Evolutionary conservation across 148 eudicot genomes (phyloP).

Genomic region (Cornus controversa): DNA sequence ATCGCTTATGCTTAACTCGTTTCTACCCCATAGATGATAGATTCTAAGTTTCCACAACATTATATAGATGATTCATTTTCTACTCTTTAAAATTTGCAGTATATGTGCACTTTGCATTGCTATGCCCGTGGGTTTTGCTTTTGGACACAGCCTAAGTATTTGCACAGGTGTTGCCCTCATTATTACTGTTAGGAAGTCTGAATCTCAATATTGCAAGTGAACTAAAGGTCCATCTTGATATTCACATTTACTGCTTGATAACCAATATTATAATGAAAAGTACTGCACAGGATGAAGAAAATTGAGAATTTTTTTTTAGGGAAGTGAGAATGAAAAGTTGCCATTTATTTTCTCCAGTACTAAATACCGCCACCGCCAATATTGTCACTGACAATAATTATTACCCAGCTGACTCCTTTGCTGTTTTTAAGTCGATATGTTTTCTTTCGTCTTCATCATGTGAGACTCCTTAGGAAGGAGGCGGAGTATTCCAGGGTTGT

Average conservation of each 20-base stretch:
- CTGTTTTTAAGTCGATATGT: not conserved
- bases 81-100: not conserved
- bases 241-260: not conserved
- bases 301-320: no score
- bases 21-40: not conserved
- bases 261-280: not conserved
- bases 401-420: not conserved
- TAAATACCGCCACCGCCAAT: not conserved
- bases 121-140: no score
- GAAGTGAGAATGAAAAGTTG: no score
- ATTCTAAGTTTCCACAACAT: not conserved
- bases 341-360: not conserved
- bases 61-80: not conserved
- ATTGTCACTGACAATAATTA: not conserved
- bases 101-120: not conserved
- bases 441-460: not conserved
- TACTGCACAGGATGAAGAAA: not conserved
- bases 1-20: not conserved
- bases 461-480: constrained; percentile 41
- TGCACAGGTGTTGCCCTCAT: no score
- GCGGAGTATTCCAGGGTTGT: constrained; percentile 63
- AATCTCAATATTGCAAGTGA: not conserved
- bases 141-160: no score
- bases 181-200: no score
- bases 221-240: not conserved